Conservation (phyloP, 306 rosid species). For the Acacia acuminata region DNA sequence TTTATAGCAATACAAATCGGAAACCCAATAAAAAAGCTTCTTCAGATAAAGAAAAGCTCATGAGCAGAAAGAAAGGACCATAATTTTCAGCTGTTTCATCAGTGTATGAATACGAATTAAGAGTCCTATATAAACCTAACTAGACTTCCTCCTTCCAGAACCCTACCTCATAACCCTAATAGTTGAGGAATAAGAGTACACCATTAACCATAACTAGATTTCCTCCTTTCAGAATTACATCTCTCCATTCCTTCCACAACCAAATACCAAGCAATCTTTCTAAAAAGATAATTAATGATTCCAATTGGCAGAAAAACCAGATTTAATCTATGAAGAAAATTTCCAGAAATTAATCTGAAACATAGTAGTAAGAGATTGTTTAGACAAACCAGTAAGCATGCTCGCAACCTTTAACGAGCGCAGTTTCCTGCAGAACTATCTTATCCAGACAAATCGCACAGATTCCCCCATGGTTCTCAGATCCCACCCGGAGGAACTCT, state of each 20-base stretch:
- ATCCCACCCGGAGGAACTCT: constrained; percentile 34
- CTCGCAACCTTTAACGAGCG: constrained; percentile 82
- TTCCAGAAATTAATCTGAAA: constrained; percentile 7
- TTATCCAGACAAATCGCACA: constrained; percentile 67
- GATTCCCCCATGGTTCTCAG: constrained; percentile 53
- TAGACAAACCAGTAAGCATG: constrained; percentile 79
- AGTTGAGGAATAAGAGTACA: background rate
- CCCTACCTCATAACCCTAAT: background rate
- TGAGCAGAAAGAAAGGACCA: background rate
- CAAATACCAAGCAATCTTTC: background rate
- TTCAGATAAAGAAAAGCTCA: background rate
- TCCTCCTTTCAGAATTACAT: background rate
- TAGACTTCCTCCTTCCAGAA: background rate
- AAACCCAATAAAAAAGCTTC: background rate
- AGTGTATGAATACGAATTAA: background rate
- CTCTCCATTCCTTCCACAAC: background rate
- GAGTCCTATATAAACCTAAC: background rate
- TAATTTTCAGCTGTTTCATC: background rate
- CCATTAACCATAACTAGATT: background rate
- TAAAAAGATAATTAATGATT: background rate
- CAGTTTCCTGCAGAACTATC: constrained; percentile 76
- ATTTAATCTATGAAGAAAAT: constrained; percentile 11
- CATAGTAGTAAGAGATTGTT: constrained; percentile 23
- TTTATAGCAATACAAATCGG: background rate
- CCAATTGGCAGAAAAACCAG: constrained; percentile 24